Evolutionary conservation across 2,329 filamentous ascomycete genomes (phyloP), one percentile per base, ranked within the genome.

Genomic region (Diaporthe velutina): DNA sequence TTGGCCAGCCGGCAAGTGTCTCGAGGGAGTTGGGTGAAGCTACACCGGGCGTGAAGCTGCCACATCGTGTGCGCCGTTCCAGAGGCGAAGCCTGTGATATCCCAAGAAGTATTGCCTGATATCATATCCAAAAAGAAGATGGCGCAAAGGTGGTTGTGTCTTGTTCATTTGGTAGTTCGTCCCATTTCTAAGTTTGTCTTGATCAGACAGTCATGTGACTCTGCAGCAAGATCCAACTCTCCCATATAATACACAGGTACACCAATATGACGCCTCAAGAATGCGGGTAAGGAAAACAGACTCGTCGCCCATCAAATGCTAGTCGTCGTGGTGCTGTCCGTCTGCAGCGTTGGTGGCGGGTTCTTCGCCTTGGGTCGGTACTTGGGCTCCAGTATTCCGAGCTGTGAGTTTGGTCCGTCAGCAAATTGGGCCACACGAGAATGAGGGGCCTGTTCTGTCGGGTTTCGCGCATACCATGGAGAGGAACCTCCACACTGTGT

Each of bases 401-500:
- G 78, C 81, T 83, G 48, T 52, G 30, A 33, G 19, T 22, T 54
- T 19, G 58, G 8, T 30, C 8, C 28, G 75, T 76, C 38, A 78
- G 71, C 61, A 64, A 25, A 40, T 12, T 28, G 13, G 10, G 28
- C n/a, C 15, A 5, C n/a, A 35, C 52, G 12, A 66, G 5, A 38
- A 17, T 42, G 30, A 15, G 12, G 19, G 28, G 9, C 6, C 19
- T 12, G 19, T 54, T 60, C 19, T 25, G 22, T 25, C 15, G 17
- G 15, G 48, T 22, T 30, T 48, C 19, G 52, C 60, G 55, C 85
- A 79, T 74, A 96, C 95, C 94, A 98, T 93, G 73, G 90, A 90
- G 79, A 99, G 86, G 80, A 98, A 84, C 82, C 95, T 90, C 96
- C 96, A 98, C 48, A 94, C 94, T 4, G 94, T 92, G 79, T 98